These are phyloP conservation scores for Ustulina deusta DNA, from an alignment of 2,329 filamentous ascomycete species.

Conservation along the genomic window DNA sequence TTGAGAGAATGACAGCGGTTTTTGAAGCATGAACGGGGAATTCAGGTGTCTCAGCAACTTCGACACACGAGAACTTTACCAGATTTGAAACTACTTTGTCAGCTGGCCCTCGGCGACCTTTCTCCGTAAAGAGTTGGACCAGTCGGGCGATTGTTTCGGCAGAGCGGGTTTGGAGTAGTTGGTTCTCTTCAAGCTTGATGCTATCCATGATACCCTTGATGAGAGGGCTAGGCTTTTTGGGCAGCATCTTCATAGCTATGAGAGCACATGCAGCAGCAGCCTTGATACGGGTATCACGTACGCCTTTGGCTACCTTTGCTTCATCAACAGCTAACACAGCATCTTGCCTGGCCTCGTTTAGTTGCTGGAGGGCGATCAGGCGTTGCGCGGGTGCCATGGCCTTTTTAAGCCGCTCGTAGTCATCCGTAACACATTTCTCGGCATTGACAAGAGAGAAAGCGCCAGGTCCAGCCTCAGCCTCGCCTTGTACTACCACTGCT, in stretches of 20 bases:
- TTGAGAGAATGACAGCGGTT: conserved; percentile 84
- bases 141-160: conserved; percentile 85
- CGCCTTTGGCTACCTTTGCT: conserved; percentile 80
- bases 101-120: conserved; percentile 84
- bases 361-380: conserved; percentile 81
- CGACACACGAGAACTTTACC: conserved; percentile 97
- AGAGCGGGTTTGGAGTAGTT: conserved; percentile 87
- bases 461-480: conserved; percentile 88
- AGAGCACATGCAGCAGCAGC: conserved; percentile 88
- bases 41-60: conserved; percentile 96
- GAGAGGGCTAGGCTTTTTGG: conserved; percentile 91
- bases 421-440: conserved; percentile 85
- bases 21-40: conserved; percentile 86
- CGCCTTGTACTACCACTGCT: conserved; percentile 93
- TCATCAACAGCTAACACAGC: conserved; percentile 81
- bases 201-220: conserved; percentile 99
- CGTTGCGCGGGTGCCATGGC: conserved; percentile 88
- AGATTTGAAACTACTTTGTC: conserved; percentile 97
- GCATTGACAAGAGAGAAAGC: conserved; percentile 91
- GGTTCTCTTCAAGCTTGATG: conserved; percentile 92
- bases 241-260: conserved; percentile 86
- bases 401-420: conserved; percentile 91
- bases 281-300: conserved; percentile 86
- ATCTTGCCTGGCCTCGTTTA: conserved; percentile 80
- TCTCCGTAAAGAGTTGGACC: conserved; percentile 85